Conservation (phyloP, 73 alveolate genomes). For the Paramecium sonneborni region DNA sequence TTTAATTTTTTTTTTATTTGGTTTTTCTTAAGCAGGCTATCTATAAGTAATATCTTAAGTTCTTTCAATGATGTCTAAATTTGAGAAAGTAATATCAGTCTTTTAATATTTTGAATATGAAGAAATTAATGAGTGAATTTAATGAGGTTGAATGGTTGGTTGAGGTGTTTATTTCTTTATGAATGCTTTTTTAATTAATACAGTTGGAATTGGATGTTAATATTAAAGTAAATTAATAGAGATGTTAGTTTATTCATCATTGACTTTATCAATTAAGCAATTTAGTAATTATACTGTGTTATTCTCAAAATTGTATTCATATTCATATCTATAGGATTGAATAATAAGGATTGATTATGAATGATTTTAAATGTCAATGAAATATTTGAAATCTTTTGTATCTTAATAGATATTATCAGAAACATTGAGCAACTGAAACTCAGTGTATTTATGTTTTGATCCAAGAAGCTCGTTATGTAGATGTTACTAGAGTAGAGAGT, state of each 20-base stretch:
- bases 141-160: background rate
- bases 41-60: background rate
- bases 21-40: background rate
- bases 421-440: background rate
- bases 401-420: background rate
- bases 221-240: background rate
- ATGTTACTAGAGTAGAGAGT: slow-evolving; percentile 7
- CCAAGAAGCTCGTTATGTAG: background rate
- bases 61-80: background rate
- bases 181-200: background rate
- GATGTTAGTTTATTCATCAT: background rate
- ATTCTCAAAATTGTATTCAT: background rate
- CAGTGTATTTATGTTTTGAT: background rate
- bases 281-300: background rate
- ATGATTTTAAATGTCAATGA: background rate
- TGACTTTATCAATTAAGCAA: background rate
- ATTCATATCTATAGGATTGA: background rate
- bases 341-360: background rate
- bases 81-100: background rate
- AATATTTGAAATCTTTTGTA: background rate
- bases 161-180: background rate
- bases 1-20: background rate
- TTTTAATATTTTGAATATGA: background rate
- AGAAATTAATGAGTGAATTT: background rate
- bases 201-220: background rate